phyloP scores from a whole-genome alignment of 306 rosid genomes.

The Dryas octopetala region DNA sequence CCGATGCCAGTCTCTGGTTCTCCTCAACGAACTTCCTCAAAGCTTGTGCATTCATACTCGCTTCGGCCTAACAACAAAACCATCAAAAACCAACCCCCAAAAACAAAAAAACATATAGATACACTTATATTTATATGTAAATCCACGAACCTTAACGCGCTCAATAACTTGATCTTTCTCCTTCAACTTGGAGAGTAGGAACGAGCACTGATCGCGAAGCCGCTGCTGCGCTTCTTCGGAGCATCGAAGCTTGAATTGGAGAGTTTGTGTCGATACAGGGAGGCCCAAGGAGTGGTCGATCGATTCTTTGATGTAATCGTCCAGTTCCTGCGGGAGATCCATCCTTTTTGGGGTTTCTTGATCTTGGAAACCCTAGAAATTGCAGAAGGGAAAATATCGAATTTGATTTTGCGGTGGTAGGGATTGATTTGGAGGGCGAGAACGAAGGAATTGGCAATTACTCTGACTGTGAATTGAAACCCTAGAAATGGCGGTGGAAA shows the following conservation, averaged over 20 bases:
- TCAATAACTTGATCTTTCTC: conserved; percentile 63
- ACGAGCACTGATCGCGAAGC: conserved; percentile 47
- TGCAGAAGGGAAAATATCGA: background rate
- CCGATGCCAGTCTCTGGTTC: conserved; percentile 70
- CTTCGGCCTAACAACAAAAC: conserved; percentile 51
- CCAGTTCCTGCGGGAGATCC: conserved; percentile 60
- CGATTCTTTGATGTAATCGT: conserved; percentile 59
- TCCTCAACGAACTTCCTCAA: conserved; percentile 82
- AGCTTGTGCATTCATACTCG: conserved; percentile 74
- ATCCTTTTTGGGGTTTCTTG: conserved; percentile 28
- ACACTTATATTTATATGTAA: background rate
- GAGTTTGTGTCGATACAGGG: conserved; percentile 44
- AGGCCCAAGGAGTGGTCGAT: conserved; percentile 61
- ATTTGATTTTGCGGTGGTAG: background rate
- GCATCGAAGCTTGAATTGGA: conserved; percentile 62
- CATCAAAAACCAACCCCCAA: background rate
- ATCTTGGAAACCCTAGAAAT: conserved; percentile 18
- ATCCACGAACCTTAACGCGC: conserved; percentile 50
- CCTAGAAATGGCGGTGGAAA: background rate
- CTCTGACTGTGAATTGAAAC: conserved; percentile 9
- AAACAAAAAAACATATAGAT: background rate
- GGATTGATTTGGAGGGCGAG: background rate
- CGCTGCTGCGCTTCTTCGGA: conserved; percentile 53
- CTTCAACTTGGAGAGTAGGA: conserved; percentile 48
- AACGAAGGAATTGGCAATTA: background rate